Percentiles rank a stretch among this genome's conserved stretches.
Evolutionary conservation across 2,329 filamentous ascomycete genomes (phyloP).

Genomic region (Aschersonia sp.): DNA sequence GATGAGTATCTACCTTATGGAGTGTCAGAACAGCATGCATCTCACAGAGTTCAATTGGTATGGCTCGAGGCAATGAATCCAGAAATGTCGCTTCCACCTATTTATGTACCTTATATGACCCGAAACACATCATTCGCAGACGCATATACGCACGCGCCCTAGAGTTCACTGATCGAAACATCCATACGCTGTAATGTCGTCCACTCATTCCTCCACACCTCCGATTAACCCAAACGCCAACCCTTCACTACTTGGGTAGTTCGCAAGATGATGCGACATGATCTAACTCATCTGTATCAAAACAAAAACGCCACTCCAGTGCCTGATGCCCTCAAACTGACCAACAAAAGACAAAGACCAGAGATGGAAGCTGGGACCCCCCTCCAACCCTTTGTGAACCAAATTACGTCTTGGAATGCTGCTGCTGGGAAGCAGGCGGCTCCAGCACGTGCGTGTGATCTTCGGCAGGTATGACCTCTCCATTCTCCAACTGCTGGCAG

Average conservation of each 20-base stretch:
- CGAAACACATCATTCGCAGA: too few relatives aligned
- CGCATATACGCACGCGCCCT: too few relatives aligned
- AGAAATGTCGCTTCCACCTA: too few relatives aligned
- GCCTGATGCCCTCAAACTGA: background rate
- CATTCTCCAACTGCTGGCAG: conserved; percentile 62
- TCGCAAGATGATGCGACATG: background rate
- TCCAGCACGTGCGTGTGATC: conserved; percentile 80
- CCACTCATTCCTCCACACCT: background rate
- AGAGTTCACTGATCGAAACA: too few relatives aligned
- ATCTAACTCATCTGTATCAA: background rate
- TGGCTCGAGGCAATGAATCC: too few relatives aligned
- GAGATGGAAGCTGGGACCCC: too few relatives aligned
- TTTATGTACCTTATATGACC: too few relatives aligned
- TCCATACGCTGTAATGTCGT: background rate
- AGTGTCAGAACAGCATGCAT: background rate
- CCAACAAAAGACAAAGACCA: background rate
- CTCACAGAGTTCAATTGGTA: too few relatives aligned
- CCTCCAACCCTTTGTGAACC: background rate
- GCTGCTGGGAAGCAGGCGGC: conserved; percentile 38
- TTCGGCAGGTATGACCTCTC: conserved; percentile 55
- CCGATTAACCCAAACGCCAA: background rate
- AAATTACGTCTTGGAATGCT: conserved; percentile 9
- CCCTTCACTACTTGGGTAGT: background rate
- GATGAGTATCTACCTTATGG: background rate
- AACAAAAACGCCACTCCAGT: background rate